These are phyloP conservation scores for Leccinum truebloodii DNA, from an alignment of 768 basidiomycete genomes.

Conservation along the genomic window DNA sequence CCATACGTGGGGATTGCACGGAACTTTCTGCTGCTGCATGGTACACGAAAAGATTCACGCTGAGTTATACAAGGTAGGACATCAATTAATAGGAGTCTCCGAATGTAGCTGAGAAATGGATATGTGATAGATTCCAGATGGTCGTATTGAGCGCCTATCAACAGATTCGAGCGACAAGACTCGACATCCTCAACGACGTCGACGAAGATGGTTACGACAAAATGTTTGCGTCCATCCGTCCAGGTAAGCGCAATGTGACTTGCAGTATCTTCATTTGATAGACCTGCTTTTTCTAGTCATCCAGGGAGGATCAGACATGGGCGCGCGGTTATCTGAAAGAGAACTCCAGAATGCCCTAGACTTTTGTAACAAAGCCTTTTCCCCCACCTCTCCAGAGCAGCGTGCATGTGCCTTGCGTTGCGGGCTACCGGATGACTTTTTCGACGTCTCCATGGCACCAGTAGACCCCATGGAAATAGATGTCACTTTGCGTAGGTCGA, in stretches of 20 bases:
- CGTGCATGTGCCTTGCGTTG: conserved; percentile 21
- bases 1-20: conserved; percentile 45
- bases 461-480: conserved; percentile 22
- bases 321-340: conserved; percentile 63
- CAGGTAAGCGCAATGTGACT: conserved; percentile 30
- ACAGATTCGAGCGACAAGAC: conserved; percentile 43
- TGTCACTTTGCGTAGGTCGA: conserved; percentile 7
- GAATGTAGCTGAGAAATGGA: not conserved
- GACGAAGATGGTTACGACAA: conserved; percentile 46
- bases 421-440: conserved; percentile 25
- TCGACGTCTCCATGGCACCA: conserved; percentile 23
- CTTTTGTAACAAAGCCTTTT: conserved; percentile 75
- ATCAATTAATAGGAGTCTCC: not conserved
- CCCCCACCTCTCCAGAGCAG: conserved; percentile 60
- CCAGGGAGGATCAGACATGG: conserved; percentile 80
- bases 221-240: conserved; percentile 43
- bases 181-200: conserved; percentile 41
- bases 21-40: conserved; percentile 44
- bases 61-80: conserved; percentile 48
- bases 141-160: conserved; percentile 44
- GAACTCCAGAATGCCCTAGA: conserved; percentile 77
- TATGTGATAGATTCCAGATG: conserved; percentile 34
- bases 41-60: conserved; percentile 45
- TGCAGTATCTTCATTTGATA: not conserved
- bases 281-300: conserved; percentile 50